These are phyloP conservation scores for Neofusicoccum parvum DNA, from an alignment of 2,329 filamentous ascomycete genomes.

Conservation along the genomic window DNA sequence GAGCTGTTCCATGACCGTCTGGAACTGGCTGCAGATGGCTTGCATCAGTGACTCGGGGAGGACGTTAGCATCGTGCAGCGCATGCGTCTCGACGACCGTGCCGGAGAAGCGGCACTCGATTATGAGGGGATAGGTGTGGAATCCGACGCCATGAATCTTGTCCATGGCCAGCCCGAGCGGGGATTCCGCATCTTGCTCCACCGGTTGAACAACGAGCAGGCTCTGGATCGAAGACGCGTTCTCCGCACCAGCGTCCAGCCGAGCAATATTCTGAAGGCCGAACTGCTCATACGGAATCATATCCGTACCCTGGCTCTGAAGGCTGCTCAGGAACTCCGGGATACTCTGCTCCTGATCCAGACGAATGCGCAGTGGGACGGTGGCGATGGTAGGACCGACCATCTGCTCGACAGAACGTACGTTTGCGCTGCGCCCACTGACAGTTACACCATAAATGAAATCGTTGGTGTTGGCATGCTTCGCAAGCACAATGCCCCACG, in stretches of 20 bases:
- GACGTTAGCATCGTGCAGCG: slow-evolving; percentile 3
- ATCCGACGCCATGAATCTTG: neutral
- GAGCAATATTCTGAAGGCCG: slow-evolving; percentile 34
- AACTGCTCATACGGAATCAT: slow-evolving; percentile 29
- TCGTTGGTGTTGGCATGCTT: slow-evolving; percentile 33
- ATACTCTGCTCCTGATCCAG: slow-evolving; percentile 32
- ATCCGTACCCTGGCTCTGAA: neutral
- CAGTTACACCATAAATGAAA: slow-evolving; percentile 37
- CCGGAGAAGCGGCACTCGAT: neutral
- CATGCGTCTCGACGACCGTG: neutral
- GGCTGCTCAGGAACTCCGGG: slow-evolving; percentile 26
- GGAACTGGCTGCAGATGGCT: slow-evolving; percentile 24
- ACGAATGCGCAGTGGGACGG: slow-evolving; percentile 40
- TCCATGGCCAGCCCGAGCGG: neutral
- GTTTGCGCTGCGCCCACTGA: slow-evolving; percentile 39
- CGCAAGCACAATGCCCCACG: slow-evolving; percentile 36
- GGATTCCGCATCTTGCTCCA: neutral
- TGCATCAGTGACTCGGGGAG: neutral
- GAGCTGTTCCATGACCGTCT: slow-evolving; percentile 20
- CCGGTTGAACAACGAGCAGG: slow-evolving; percentile 39
- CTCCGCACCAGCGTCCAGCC: slow-evolving; percentile 50
- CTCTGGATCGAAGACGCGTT: slow-evolving; percentile 56
- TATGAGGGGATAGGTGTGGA: slow-evolving; percentile 1
- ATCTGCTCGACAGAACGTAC: slow-evolving; percentile 37
- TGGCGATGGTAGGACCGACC: slow-evolving; percentile 42